Evolutionary conservation across 179 eudicot genomes (phyloP).

Genomic region (Actinidia chinensis): DNA sequence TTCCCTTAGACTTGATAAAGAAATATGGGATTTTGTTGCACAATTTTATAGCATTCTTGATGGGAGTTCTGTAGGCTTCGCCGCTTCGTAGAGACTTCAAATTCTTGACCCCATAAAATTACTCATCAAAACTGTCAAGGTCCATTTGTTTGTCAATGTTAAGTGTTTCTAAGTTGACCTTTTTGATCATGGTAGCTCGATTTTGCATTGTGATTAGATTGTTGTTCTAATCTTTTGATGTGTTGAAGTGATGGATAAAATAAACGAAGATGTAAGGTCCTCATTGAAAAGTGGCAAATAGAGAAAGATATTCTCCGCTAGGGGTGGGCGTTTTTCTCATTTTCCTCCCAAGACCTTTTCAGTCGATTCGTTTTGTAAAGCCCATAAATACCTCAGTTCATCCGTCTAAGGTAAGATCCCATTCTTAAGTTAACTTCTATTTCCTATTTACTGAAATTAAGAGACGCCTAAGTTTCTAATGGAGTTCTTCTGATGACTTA

Average conservation of each 20-base stretch:
- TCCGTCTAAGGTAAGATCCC: not conserved
- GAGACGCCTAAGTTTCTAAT: not conserved
- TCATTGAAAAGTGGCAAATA: not conserved
- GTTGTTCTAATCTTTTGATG: conserved; percentile 1
- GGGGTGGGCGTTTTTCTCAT: not conserved
- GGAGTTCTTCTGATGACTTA: not conserved
- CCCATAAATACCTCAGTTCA: not conserved
- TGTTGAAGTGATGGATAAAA: not conserved
- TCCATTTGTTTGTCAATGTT: not conserved
- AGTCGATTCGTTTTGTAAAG: not conserved
- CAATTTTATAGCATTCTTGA: too few species aligned
- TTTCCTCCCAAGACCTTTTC: not conserved
- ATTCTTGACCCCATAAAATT: not conserved
- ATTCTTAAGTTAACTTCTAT: not conserved
- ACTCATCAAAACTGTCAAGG: not conserved
- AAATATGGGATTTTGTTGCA: too few species aligned
- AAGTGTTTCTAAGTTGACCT: not conserved
- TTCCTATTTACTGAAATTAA: not conserved
- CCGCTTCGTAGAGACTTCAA: too few species aligned
- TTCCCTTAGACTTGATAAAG: too few species aligned
- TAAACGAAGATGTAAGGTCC: not conserved
- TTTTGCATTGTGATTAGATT: conserved; percentile 4
- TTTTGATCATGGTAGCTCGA: not conserved
- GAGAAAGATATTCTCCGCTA: not conserved
- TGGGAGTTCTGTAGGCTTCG: too few species aligned